phyloP scores from a whole-genome alignment of 768 basidiomycete genomes.

The Multifurca ochricompacta region DNA sequence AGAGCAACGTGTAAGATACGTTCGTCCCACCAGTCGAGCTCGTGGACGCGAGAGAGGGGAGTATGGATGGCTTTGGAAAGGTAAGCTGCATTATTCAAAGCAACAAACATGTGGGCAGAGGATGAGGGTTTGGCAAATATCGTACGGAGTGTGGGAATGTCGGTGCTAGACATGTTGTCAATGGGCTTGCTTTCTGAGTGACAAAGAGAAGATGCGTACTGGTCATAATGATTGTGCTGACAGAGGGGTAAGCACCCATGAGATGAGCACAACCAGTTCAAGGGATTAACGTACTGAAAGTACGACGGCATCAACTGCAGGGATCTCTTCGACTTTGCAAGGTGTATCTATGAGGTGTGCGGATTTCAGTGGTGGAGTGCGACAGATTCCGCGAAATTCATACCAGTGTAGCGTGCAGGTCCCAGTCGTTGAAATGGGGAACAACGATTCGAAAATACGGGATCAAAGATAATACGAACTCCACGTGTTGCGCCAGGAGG shows the following conservation, averaged over 20 bases:
- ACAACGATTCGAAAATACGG: constrained; percentile 31
- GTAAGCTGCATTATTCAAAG: constrained; percentile 35
- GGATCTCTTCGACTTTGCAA: constrained; percentile 37
- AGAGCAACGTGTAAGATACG: constrained; percentile 25
- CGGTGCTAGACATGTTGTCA: constrained; percentile 25
- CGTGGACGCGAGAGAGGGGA: constrained; percentile 29
- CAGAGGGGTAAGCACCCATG: background rate
- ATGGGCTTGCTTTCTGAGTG: background rate
- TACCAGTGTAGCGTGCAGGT: constrained; percentile 30
- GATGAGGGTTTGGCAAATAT: constrained; percentile 23
- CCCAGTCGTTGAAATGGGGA: constrained; percentile 28
- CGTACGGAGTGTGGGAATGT: constrained; percentile 28
- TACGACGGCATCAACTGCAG: constrained; percentile 42
- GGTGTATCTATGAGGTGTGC: constrained; percentile 31
- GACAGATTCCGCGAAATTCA: constrained; percentile 1
- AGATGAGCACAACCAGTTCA: background rate
- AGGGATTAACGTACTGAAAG: constrained; percentile 34
- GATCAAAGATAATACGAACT: constrained; percentile 34
- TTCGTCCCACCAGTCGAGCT: constrained; percentile 47
- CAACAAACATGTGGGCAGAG: constrained; percentile 37
- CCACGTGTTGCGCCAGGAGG: constrained; percentile 30
- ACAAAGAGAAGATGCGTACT: constrained; percentile 20
- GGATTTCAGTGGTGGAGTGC: too few species aligned
- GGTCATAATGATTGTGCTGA: constrained; percentile 35
- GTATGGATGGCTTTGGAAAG: constrained; percentile 29